Conservation (phyloP, 768 basidiomycete species). For the Dentipellis fragilis region DNA sequence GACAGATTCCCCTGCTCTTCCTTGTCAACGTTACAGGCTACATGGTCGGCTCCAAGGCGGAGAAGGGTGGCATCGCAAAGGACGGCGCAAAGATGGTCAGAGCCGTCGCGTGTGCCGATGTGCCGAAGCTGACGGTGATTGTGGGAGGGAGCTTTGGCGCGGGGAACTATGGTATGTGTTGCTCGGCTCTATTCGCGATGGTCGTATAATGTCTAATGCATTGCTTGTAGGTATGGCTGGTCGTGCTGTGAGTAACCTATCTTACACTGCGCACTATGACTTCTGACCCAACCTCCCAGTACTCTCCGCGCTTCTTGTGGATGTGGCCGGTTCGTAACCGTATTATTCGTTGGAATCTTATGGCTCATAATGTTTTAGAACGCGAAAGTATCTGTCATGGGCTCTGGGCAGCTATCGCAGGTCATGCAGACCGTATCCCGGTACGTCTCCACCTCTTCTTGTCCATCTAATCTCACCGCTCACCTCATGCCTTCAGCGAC, state of each 20-base stretch:
- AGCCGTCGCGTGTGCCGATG: conserved; percentile 87
- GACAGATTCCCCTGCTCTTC: conserved; percentile 83
- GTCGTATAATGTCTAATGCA: conserved; percentile 4
- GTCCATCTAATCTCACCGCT: neutral
- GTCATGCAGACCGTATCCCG: conserved; percentile 89
- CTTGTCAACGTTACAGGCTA: conserved; percentile 97
- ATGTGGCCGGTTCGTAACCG: conserved; percentile 82
- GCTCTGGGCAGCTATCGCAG: conserved; percentile 83
- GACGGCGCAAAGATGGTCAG: conserved; percentile 97
- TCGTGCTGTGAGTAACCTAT: conserved; percentile 58
- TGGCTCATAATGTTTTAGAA: conserved; percentile 36
- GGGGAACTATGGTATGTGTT: conserved; percentile 75
- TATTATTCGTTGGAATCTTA: neutral
- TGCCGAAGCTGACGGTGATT: conserved; percentile 88
- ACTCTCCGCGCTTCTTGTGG: conserved; percentile 92
- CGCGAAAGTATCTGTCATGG: conserved; percentile 93
- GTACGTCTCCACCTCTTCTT: conserved; percentile 29
- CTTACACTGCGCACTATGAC: neutral
- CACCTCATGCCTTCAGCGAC: conserved; percentile 37
- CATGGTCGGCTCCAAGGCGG: conserved; percentile 95
- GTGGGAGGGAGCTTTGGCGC: conserved; percentile 93
- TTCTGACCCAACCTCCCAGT: conserved; percentile 32
- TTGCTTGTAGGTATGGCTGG: conserved; percentile 73
- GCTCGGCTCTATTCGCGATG: neutral
- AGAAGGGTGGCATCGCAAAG: conserved; percentile 89